These are phyloP conservation scores for Yamadazyma trypodendri DNA, from an alignment of 1,139 yeast genomes.

Conservation along the genomic window DNA sequence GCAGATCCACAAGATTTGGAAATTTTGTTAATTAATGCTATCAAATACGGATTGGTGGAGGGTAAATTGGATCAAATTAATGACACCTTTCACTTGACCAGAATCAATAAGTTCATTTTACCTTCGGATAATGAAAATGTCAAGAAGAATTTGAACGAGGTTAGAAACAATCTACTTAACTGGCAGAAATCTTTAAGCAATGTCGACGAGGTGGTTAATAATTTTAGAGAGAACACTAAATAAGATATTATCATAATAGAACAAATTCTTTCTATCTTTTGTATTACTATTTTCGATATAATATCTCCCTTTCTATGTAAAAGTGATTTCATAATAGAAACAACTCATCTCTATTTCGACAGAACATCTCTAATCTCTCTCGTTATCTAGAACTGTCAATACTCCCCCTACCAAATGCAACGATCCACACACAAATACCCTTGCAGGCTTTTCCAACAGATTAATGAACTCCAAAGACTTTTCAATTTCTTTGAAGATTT, in stretches of 20 bases:
- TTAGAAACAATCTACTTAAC: conserved; percentile 34
- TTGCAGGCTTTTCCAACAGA: conserved; percentile 46
- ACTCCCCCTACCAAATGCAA: conserved; percentile 93
- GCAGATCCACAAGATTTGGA: conserved; percentile 40
- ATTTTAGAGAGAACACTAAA: conserved; percentile 45
- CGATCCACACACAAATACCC: conserved; percentile 93
- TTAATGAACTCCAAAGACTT: conserved; percentile 59
- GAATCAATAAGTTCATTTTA: conserved; percentile 43
- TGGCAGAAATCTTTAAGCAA: conserved; percentile 44
- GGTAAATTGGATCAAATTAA: conserved; percentile 50
- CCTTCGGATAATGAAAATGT: conserved; percentile 37
- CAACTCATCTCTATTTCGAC: no score
- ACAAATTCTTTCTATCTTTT: no score
- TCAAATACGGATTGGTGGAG: conserved; percentile 45
- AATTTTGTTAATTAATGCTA: conserved; percentile 42
- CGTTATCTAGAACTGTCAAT: conserved; percentile 72
- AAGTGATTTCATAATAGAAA: background rate
- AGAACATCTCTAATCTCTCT: conserved; percentile 24
- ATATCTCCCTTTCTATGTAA: no score
- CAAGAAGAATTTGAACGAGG: conserved; percentile 34
- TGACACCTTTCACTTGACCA: conserved; percentile 41
- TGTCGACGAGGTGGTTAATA: conserved; percentile 43
- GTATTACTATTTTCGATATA: no score
- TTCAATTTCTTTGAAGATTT: conserved; percentile 73
- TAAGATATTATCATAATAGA: conserved; percentile 6